Percentiles rank a stretch among this genome's conserved stretches.
These are phyloP conservation scores for Nakazawaea holstii DNA, from an alignment of 805 yeast species.

Conservation along the genomic window DNA sequence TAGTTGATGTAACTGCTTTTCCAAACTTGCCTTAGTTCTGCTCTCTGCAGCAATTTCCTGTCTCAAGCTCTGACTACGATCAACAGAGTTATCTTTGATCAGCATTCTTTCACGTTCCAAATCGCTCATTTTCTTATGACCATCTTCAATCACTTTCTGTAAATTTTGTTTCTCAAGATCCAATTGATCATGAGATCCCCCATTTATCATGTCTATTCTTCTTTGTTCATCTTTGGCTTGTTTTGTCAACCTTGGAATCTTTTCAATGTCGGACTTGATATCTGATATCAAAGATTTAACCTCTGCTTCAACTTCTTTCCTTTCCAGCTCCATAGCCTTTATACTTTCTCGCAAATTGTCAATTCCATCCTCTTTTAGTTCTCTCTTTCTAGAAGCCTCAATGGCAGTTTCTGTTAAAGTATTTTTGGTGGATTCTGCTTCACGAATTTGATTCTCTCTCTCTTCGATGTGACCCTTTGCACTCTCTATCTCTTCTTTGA, in stretches of 20 bases:
- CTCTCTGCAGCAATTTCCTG: slow-evolving; percentile 6
- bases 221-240: slow-evolving; percentile 29
- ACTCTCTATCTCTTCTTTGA: slow-evolving; percentile 15
- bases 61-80: background rate
- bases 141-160: slow-evolving; percentile 15
- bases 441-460: slow-evolving; percentile 1
- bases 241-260: slow-evolving; percentile 19
- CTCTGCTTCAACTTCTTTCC: slow-evolving; percentile 10
- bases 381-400: slow-evolving; percentile 6
- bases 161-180: slow-evolving; percentile 14
- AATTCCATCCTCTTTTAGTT: background rate
- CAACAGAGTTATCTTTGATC: background rate
- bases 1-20: slow-evolving; percentile 18
- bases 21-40: slow-evolving; percentile 26
- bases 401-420: slow-evolving; percentile 9
- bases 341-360: slow-evolving; percentile 5
- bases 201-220: slow-evolving; percentile 34
- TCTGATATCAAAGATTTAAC: slow-evolving; percentile 16
- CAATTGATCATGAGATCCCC: slow-evolving; percentile 36
- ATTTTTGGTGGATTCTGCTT: slow-evolving; percentile 5
- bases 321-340: slow-evolving; percentile 17
- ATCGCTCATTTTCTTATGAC: slow-evolving; percentile 8
- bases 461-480: slow-evolving; percentile 15
- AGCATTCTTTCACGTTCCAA: background rate
- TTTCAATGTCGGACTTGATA: slow-evolving; percentile 16